Conservation (phyloP, 2,329 filamentous ascomycete species). For the Paracoccidioides lutzii region DNA sequence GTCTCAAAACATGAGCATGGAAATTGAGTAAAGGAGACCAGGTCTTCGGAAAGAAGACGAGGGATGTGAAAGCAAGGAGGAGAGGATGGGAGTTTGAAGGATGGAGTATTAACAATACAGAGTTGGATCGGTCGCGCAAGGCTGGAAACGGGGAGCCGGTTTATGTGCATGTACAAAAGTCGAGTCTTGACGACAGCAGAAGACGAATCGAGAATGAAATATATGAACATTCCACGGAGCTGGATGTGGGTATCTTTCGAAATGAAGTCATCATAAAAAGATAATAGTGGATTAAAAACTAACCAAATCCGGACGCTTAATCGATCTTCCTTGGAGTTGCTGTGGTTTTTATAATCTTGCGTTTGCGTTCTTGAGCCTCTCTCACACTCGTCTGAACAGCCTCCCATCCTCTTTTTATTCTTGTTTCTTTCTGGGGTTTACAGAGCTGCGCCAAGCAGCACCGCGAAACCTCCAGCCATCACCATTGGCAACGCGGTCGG, state of each 20-base stretch:
- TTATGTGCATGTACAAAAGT: no score
- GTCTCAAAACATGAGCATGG: background rate
- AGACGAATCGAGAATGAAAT: no score
- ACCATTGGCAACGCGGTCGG: conserved; percentile 17
- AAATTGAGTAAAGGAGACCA: background rate
- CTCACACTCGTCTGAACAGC: background rate
- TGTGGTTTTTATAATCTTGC: background rate
- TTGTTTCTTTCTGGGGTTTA: conserved; percentile 13
- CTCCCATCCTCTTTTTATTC: conserved; percentile 16
- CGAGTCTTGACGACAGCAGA: no score
- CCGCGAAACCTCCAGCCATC: conserved; percentile 27
- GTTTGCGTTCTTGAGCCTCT: background rate
- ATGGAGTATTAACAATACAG: no score
- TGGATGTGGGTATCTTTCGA: background rate
- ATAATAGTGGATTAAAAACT: background rate
- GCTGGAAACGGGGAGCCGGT: no score
- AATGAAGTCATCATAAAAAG: background rate
- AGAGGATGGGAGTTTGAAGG: background rate
- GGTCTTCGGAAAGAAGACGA: background rate
- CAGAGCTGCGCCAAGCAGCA: conserved; percentile 23
- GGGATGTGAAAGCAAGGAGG: background rate
- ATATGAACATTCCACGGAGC: no score
- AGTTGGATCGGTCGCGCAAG: no score
- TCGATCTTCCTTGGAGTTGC: background rate
- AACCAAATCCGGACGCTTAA: background rate